Evolutionary conservation across 1,284 basidiomycete species (phyloP), one percentile per base, ranked within the genome.

Genomic region (Cutaneotrichosporon sp.): DNA sequence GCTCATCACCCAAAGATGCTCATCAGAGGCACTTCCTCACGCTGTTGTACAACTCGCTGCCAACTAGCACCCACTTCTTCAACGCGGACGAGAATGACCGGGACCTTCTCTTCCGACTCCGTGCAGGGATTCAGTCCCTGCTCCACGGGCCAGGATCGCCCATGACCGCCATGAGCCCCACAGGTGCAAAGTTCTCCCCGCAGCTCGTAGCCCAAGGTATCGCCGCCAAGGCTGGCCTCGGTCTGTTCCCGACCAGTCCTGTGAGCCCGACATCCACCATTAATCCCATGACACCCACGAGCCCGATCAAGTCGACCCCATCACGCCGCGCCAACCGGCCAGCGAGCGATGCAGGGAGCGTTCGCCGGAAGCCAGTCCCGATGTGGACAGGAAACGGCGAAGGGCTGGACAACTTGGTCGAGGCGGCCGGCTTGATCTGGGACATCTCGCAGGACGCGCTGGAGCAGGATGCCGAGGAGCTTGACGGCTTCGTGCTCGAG

Each of bases 91-190:
- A 74, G 11, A 79, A 78, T 62, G 80, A 80, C 65, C 51, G 69
- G 34, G 79, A 81, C 58, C 72, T 76, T 22, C 71, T 75, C 40
- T 72, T 73, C 65, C 72, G 74, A 21, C 69, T 81, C 18, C 73
- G 75, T n/a, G 69, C 73, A n/a, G 80, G 80, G 65, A 68, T 81
- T 34, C 76, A 77, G 52, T 57, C 65, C 0, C 75, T 72, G 65
- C 72, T 76, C 68, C 68, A 72, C 2, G 60, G 58, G 6, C 51
- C 69, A 1, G 66, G 65, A 1, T n/a, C 42, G 7, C 51, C 51
- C 8, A 2, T 18, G 18, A 16, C 30, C 26, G 1, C 32, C 13
- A 31, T 32, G 8, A 55, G 58, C 5, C 8, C 32, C 18, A 22
- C n/a, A 4, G 10, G 46, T 5, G 30, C 53, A 5, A 36, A 51